Evolutionary conservation across 2,329 filamentous ascomycete species (phyloP), one percentile per base, ranked within the genome.

Genomic region (Botrytis byssoidea): DNA sequence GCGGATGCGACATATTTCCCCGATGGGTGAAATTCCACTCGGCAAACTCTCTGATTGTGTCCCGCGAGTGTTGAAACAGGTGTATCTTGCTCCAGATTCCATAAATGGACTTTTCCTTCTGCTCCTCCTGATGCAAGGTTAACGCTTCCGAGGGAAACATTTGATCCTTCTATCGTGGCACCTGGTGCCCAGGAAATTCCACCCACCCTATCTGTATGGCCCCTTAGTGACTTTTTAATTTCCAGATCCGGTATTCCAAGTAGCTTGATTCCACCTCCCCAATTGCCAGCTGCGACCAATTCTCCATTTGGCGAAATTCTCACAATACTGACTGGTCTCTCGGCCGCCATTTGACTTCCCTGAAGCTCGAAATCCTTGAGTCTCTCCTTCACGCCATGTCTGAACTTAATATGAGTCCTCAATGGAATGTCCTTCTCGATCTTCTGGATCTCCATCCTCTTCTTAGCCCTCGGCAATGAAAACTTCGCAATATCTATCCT

Each of bases 1-100:
- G 96, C 96, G 1, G 95, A 97, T 8, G 95, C 96, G 9, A 98
- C 86, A 80, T 95, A 98, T 75, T 88, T 88, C 5, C 95, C 95
- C 0, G 93, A 97, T 0, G 96, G 96, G 78, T 99, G 96, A 80
- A 98, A 97, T 74, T 97, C 96, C 20, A 97, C 92, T 73, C 95
- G 90, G 79, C 94, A 97, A 14, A 99, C 94, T 75, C 96, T 91
- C 71, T 92, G 93, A 7, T 89, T 91, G 80, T 99, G 96, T 0
- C 95, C 96, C 37, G 91, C 88, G 0, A 98, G 86, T 0, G 93
- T 97, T 0, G 92, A 88, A 6, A 98, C 81, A 0, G 96, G 96
- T 1, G 93, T 96, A 75, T 97, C 94, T 81, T 95, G 89, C 63
- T 90, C 90, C 64, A 98, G 85, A 7, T 93, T 95, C 96, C 96